phyloP scores from a whole-genome alignment of 169 alveolate genomes.

The Pseudocohnilembus persalinus region DNA sequence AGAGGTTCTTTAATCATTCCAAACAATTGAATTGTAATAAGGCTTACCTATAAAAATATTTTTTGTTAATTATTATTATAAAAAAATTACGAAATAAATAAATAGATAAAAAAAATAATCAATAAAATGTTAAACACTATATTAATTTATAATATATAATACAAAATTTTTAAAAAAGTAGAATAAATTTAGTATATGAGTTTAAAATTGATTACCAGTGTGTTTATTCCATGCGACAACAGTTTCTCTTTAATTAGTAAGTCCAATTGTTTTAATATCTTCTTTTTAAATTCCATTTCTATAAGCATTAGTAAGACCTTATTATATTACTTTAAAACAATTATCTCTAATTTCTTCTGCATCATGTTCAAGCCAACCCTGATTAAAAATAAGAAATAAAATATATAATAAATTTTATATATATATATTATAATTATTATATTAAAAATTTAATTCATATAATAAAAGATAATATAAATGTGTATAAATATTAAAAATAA shows the following conservation, averaged over 20 bases:
- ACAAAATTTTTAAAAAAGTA: not conserved
- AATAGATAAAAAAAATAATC: too few species aligned
- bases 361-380: slow-evolving; percentile 77
- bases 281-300: not conserved
- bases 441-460: too few species aligned
- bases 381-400: too few species aligned
- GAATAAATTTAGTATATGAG: not conserved
- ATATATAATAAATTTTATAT: too few species aligned
- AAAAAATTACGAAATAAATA: not conserved
- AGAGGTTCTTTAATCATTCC: slow-evolving; percentile 91
- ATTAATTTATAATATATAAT: not conserved
- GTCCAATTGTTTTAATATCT: slow-evolving; percentile 48
- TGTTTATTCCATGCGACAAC: slow-evolving; percentile 69
- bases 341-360: slow-evolving; percentile 52
- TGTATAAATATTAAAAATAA: too few species aligned
- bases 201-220: slow-evolving; percentile 24
- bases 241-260: slow-evolving; percentile 78
- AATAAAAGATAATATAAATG: too few species aligned
- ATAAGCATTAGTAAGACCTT: slow-evolving; percentile 6
- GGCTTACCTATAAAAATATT: slow-evolving; percentile 83
- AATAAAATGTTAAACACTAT: too few species aligned
- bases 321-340: slow-evolving; percentile 21
- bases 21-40: slow-evolving; percentile 91
- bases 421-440: too few species aligned
- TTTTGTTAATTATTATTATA: slow-evolving; percentile 11